Base-by-base conservation (phyloP, 1,284 basidiomycete species). In the Termitomyces sp. region DNA sequence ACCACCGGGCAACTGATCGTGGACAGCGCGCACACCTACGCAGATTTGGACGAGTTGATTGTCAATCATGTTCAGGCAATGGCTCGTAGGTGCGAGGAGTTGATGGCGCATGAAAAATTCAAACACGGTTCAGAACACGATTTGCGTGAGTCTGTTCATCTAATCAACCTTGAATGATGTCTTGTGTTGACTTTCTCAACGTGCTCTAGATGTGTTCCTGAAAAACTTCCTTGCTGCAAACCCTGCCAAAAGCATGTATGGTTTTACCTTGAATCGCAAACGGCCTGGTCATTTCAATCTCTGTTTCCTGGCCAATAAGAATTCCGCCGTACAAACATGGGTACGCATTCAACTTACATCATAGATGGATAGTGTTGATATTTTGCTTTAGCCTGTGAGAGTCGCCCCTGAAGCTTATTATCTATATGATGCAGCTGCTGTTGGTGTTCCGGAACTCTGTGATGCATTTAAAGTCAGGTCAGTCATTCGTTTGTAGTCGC, bases 21-120 rank as follows among this genome's bases (percentile, higher is more conserved):
- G 34, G 92, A 92, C 58, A 78, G 78, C 50, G 85, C 84, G 61
- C 92, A 94, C 67, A 83, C 80, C 41, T 99, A 97, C 71, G 86
- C 91, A 43, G 98, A 99, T 78, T 77, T 99, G 50, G 97, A 99
- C 71, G 97, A 99, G 68, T 73, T 99, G 63, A 94, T 99, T 64
- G 94, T 98, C 70, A 95, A 94, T 66, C 95, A 99, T 69, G 87
- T 99, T 52, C 90, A 94, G 75, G 91, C 95, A 8, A 97, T 95
- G 79, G 88, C 91, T 46, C 84, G 92, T 55, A 91, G 93, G 66
- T 91, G 98, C 4, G 95, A 98, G 68, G 94, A 98, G 69, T 76
- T 99, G 60, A 94, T 94, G 84, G 83, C 87, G 46, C 92, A 96
- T 68, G 97, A 99, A 67, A 98, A 98, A 72, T 99, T 91, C 81